Evolutionary conservation across 306 rosid species (phyloP).

Genomic region (Trichosanthes cucumerina): DNA sequence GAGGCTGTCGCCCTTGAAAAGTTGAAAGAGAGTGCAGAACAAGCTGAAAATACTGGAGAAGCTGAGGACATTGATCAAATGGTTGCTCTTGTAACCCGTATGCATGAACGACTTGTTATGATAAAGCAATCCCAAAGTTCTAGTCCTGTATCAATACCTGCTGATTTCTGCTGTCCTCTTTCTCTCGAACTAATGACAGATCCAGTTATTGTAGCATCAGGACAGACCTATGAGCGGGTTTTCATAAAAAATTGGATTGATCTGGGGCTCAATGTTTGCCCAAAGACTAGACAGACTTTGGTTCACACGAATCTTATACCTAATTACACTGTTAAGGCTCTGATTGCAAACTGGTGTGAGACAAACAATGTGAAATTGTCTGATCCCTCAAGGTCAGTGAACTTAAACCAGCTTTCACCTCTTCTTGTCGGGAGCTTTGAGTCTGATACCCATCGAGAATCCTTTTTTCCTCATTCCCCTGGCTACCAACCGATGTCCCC

Average conservation of each 20-base stretch:
- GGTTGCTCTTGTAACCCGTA: conserved; percentile 53
- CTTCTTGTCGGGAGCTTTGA: conserved; percentile 14
- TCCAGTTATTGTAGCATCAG: conserved; percentile 98
- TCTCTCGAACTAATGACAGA: conserved; percentile 96
- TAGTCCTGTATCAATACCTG: conserved; percentile 75
- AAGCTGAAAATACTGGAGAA: conserved; percentile 70
- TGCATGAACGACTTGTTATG: conserved; percentile 66
- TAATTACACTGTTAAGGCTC: conserved; percentile 94
- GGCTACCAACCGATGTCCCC: conserved; percentile 12
- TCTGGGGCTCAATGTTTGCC: conserved; percentile 87
- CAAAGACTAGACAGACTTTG: conserved; percentile 87
- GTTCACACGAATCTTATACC: conserved; percentile 83
- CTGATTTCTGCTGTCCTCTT: conserved; percentile 98
- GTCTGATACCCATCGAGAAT: conserved; percentile 11
- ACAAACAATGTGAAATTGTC: conserved; percentile 72
- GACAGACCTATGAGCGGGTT: conserved; percentile 91
- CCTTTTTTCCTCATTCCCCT: conserved; percentile 1
- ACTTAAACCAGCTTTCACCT: conserved; percentile 42
- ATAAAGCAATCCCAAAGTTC: conserved; percentile 66
- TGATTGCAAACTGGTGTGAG: conserved; percentile 98
- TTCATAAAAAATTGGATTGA: conserved; percentile 91
- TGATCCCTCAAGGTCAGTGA: conserved; percentile 39
- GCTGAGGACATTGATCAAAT: conserved; percentile 74
- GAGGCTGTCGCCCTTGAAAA: conserved; percentile 97
- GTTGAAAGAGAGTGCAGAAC: conserved; percentile 93